phyloP scores from a whole-genome alignment of 2,329 filamentous ascomycete species.

The Coniella lustricola region DNA sequence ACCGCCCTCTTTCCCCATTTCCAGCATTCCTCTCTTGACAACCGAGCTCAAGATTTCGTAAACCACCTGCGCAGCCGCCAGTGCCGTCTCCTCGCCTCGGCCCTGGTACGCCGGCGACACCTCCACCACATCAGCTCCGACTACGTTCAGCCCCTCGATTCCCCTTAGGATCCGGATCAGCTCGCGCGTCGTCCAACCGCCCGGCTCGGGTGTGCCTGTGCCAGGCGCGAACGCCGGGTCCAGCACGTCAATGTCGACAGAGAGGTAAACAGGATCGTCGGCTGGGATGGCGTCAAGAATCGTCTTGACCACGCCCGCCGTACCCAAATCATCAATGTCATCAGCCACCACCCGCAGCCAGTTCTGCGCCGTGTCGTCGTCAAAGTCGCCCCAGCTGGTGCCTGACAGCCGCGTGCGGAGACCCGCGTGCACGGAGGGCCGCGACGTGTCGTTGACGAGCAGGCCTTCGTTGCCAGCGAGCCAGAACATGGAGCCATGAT shows the following conservation, averaged over 20 bases:
- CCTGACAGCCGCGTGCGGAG: slow-evolving; percentile 70
- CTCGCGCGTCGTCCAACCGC: slow-evolving; percentile 86
- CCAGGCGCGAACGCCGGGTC: slow-evolving; percentile 30
- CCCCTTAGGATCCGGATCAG: slow-evolving; percentile 76
- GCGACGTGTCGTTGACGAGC: slow-evolving; percentile 61
- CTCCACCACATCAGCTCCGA: slow-evolving; percentile 87
- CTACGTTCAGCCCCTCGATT: slow-evolving; percentile 74
- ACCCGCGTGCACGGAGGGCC: slow-evolving; percentile 74
- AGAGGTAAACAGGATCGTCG: slow-evolving; percentile 58
- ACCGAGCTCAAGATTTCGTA: slow-evolving; percentile 80
- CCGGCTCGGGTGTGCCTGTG: slow-evolving; percentile 83
- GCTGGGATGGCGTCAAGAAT: slow-evolving; percentile 69
- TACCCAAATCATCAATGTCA: slow-evolving; percentile 79
- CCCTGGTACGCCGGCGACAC: slow-evolving; percentile 82
- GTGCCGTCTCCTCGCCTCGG: slow-evolving; percentile 68
- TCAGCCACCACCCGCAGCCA: slow-evolving; percentile 77
- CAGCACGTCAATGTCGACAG: slow-evolving; percentile 30
- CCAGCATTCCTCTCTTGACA: slow-evolving; percentile 38
- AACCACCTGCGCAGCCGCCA: slow-evolving; percentile 76
- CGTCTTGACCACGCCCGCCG: slow-evolving; percentile 58
- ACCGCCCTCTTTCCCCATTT: slow-evolving; percentile 31
- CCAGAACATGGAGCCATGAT: slow-evolving; percentile 90
- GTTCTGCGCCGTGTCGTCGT: slow-evolving; percentile 66
- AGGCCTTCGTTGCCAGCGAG: slow-evolving; percentile 75
- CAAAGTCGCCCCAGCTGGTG: slow-evolving; percentile 58